Base-by-base conservation (phyloP, 139 green algal genomes). In the Dunaliella sp. region DNA sequence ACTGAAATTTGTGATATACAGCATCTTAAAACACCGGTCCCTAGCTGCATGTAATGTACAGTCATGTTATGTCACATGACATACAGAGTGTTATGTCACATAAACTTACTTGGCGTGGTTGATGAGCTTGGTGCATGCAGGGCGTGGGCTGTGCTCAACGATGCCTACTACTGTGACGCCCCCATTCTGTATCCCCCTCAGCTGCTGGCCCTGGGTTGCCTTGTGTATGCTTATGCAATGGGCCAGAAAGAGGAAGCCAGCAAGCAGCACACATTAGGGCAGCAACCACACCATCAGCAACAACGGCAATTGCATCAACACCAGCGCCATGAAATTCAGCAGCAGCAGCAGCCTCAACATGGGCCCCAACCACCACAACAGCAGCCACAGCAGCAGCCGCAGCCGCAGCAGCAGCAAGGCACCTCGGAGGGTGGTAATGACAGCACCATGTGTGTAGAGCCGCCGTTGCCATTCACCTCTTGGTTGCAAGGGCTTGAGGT, bases 161-260 rank as follows among this genome's bases (percentile, higher is more conserved):
- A 97, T 86, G 88, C 86, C 3, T 96, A 94, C 34, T 87, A 84
- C 30, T 93, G 87, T 3, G 88, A 95, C 81, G 79, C 93, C 1
- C 80, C 83, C 31, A 86, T 97, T 58, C 38, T 94, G 75, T 87
- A 95, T 37, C 89, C 94, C 38, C 94, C 94, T 0, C 88, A 96
- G 84, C 80, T 96, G 26, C 83, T 97, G 22, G 94, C 93, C 7
- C 82, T 96, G 32, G 93, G 85, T 25, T 92, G 89, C 86, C 38
- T 97, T 31, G 89, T 89, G 73, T 65, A 95, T 81, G 91, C 92
- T 24, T 86, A 76, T n/a, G 87, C 85, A 21, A 81, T 93, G 32
- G 84, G 75, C 38, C 72, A 81, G 22, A 26, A 90, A 16, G 88
- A 93, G 78, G 48, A 65, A 26, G 48, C n/a, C n/a, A n/a, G n/a